Evolutionary conservation across 1,139 yeast species (phyloP), one percentile per base, ranked within the genome.

Genomic region (Pichia sp.): DNA sequence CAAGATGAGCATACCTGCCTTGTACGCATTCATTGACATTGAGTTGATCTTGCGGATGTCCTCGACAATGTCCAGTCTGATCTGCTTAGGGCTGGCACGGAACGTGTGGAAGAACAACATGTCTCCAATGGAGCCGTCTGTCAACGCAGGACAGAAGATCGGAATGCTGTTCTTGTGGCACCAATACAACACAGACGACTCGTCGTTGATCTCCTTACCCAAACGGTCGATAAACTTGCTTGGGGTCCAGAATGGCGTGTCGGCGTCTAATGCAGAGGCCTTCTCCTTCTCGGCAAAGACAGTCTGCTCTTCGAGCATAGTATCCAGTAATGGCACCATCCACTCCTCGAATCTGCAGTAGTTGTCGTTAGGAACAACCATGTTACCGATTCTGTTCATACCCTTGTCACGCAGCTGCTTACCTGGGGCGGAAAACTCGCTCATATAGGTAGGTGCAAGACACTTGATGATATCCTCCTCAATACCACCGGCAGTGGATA

Each of bases 71-170:
- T 93, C 99, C 49, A 93, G 74, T 67, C 96, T 80, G 55, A 95
- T 73, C 66, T 90, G 96, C 61, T 82, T 82, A 46, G 97, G 97
- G 45, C 96, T 85, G 1, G 96, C 80, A 70, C 88, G 90, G 78
- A 90, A 93, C 18, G 99, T 93, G 71, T 93, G 98, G 85, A 95
- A 93, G 69, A 93, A 93, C 55, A 93, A 78, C 99, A 93, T 93
- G 68, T 93, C 99, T 58, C 99, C 99, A 63, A 93, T 85, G 46
- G 97, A 89, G 16, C 99, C 99, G 71, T 93, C 99, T 4, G 99
- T 93, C 56, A 93, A 74, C 4, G 98, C 95, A 23, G 99, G 99
- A 70, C 98, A 93, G 71, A 93, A 93, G 41, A 93, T 82, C 12
- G 99, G 99, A 57, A 93, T 95, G 63, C 90, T 72, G 74, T 93